A percentile compares a stretch with the other conserved stretches of the same genome.
Evolutionary conservation across 1,284 basidiomycete genomes (phyloP).

Genomic region (Fistulina hepatica): DNA sequence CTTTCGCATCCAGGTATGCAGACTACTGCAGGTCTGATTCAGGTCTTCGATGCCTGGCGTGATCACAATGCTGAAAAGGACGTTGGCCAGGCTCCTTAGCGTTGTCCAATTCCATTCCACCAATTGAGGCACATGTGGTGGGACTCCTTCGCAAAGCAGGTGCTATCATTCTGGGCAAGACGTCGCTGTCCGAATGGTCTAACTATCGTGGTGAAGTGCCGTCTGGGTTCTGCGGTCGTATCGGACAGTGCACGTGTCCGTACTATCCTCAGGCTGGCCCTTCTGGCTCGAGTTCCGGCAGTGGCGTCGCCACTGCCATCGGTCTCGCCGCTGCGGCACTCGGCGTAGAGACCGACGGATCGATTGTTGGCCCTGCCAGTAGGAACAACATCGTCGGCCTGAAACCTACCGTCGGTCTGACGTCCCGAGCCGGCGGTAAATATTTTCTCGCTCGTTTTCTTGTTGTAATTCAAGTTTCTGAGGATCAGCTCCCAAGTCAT

Average conservation of each 20-base stretch:
- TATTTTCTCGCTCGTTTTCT: not conserved
- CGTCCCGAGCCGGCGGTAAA: slow-evolving; percentile 50
- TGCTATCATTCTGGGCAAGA: slow-evolving; percentile 59
- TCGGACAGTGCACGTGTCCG: slow-evolving; percentile 50
- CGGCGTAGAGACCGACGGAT: slow-evolving; percentile 58
- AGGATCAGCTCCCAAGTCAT: slow-evolving; percentile 29
- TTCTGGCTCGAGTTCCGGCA: slow-evolving; percentile 56
- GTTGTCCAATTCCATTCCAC: slow-evolving; percentile 45
- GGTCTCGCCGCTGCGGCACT: slow-evolving; percentile 50
- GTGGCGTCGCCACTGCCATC: slow-evolving; percentile 49
- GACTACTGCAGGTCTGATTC: slow-evolving; percentile 38
- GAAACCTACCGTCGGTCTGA: slow-evolving; percentile 52
- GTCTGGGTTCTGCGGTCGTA: slow-evolving; percentile 56
- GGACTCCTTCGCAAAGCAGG: slow-evolving; percentile 51
- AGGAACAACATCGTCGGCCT: slow-evolving; percentile 48
- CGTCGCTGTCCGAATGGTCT: slow-evolving; percentile 54
- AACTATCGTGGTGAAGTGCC: slow-evolving; percentile 45
- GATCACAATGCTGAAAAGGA: too few relatives aligned
- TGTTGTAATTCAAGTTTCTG: not conserved
- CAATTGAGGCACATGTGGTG: slow-evolving; percentile 51
- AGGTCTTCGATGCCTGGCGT: too few relatives aligned
- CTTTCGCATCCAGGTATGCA: not conserved
- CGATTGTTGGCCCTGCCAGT: slow-evolving; percentile 43
- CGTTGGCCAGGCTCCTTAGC: slow-evolving; percentile 54
- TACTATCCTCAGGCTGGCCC: slow-evolving; percentile 53